Conservation (phyloP, 768 basidiomycete genomes). For the Auricularia sp. region DNA sequence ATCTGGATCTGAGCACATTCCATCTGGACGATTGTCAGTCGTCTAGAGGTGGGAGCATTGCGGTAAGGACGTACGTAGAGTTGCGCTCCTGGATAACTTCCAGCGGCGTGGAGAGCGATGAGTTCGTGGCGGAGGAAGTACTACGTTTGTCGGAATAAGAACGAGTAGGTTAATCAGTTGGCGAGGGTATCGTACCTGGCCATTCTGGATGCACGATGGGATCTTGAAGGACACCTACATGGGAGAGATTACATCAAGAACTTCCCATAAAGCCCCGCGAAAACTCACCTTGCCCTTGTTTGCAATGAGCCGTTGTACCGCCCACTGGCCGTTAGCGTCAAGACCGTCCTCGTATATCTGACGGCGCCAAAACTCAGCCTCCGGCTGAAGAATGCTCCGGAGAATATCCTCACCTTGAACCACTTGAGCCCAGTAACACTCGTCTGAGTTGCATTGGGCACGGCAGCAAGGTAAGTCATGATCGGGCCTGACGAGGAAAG, state of each 20-base stretch:
- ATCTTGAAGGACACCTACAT: slow-evolving; percentile 31
- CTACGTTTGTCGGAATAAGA: slow-evolving; percentile 12
- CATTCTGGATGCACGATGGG: slow-evolving; percentile 35
- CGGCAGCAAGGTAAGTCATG: slow-evolving; percentile 28
- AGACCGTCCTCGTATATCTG: slow-evolving; percentile 31
- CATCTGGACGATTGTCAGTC: slow-evolving; percentile 16
- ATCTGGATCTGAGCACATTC: slow-evolving; percentile 29
- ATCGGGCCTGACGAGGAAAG: background rate
- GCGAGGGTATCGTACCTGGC: slow-evolving; percentile 9
- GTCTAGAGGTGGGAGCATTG: background rate
- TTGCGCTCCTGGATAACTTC: slow-evolving; percentile 43
- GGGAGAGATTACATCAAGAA: no score
- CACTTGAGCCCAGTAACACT: slow-evolving; percentile 37
- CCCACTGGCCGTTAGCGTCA: slow-evolving; percentile 24
- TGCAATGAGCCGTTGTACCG: slow-evolving; percentile 33
- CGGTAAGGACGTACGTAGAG: slow-evolving; percentile 33
- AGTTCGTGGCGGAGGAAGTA: slow-evolving; percentile 42
- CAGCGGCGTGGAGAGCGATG: slow-evolving; percentile 41
- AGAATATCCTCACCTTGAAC: slow-evolving; percentile 28
- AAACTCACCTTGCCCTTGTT: slow-evolving; percentile 33
- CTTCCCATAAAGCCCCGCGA: no score
- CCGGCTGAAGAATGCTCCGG: no score
- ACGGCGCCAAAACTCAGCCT: no score
- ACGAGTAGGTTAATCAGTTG: background rate
- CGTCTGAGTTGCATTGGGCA: slow-evolving; percentile 35